Evolutionary conservation across 1,139 yeast genomes (phyloP).

Genomic region (Hyphopichia burtonii): DNA sequence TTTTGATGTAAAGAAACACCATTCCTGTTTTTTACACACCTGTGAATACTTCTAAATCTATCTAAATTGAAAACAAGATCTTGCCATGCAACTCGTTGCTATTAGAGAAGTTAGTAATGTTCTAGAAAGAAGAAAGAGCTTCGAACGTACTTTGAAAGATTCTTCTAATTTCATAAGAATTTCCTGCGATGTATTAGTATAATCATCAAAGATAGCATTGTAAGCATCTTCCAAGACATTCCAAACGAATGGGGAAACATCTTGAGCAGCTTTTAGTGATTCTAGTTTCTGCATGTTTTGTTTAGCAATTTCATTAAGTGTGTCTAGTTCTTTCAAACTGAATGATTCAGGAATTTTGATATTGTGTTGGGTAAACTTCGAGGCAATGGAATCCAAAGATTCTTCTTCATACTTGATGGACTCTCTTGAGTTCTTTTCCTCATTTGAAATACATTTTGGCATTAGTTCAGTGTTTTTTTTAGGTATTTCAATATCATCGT

Average conservation of each 20-base stretch:
- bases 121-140: not conserved
- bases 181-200: constrained; percentile 12
- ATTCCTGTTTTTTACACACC: too few relatives aligned
- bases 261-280: not conserved
- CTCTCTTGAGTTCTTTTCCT: too few relatives aligned
- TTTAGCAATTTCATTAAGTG: not conserved
- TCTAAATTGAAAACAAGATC: constrained; percentile 20
- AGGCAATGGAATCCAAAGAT: not conserved
- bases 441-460: too few relatives aligned
- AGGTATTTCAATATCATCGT: too few relatives aligned
- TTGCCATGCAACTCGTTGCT: constrained; percentile 19
- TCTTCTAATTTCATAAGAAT: constrained; percentile 16
- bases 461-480: too few relatives aligned
- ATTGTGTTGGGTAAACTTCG: not conserved
- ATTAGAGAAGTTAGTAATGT: constrained; percentile 5
- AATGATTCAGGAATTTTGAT: not conserved
- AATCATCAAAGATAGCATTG: constrained; percentile 16
- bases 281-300: not conserved
- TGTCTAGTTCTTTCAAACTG: not conserved
- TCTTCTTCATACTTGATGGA: not conserved
- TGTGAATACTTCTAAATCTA: constrained; percentile 17
- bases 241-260: constrained; percentile 14
- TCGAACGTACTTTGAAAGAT: constrained; percentile 13
- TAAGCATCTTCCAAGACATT: constrained; percentile 12
- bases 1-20: too few relatives aligned